These are phyloP conservation scores for Pseudoscleropodium purum DNA, from an alignment of 225 moss, liverwort and hornwort genomes.

Conservation along the genomic window DNA sequence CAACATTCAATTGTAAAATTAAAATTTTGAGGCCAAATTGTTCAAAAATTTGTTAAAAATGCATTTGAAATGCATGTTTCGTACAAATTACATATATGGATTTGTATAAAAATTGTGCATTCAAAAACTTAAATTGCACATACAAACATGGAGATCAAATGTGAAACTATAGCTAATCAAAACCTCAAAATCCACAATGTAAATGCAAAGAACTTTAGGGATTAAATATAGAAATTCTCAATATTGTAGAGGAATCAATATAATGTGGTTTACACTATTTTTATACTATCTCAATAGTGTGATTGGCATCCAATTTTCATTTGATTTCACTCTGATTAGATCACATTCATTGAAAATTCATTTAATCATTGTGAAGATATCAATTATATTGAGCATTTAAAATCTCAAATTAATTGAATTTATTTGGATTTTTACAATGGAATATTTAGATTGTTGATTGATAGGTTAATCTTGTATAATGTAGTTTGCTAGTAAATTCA, in stretches of 20 bases:
- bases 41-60: too few relatives aligned
- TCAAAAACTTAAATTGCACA: too few relatives aligned
- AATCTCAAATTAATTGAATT: not conserved
- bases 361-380: not conserved
- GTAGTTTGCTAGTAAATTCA: not conserved
- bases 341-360: not conserved
- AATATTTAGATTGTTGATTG: not conserved
- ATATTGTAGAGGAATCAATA: not conserved
- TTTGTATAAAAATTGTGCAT: too few relatives aligned
- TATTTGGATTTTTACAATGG: accelerated
- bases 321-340: not conserved
- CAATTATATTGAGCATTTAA: not conserved
- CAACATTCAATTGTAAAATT: too few relatives aligned
- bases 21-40: too few relatives aligned
- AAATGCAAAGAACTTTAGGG: too few relatives aligned
- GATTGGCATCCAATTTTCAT: not conserved
- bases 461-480: not conserved
- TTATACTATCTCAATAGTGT: not conserved
- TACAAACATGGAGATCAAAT: too few relatives aligned
- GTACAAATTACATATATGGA: too few relatives aligned
- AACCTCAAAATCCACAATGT: too few relatives aligned
- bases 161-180: too few relatives aligned
- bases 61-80: too few relatives aligned
- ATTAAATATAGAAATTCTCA: not conserved
- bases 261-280: not conserved